These are phyloP conservation scores for Ceratocystis eucalypticola DNA, from an alignment of 2,329 filamentous ascomycete species.

Conservation along the genomic window DNA sequence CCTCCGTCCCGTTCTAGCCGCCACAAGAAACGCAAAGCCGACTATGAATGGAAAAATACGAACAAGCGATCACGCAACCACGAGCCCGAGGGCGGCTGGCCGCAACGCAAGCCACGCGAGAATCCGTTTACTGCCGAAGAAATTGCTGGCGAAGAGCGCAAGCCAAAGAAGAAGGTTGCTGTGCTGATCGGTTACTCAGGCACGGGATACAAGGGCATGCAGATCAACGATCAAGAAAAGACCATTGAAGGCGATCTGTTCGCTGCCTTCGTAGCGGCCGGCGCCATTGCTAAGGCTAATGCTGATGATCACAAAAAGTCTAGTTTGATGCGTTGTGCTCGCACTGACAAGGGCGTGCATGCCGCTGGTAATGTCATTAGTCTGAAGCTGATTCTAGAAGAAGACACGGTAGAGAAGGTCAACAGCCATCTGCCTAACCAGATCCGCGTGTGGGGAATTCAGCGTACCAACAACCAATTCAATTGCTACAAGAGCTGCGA, in stretches of 20 bases:
- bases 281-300: conserved; percentile 92
- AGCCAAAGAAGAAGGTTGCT: conserved; percentile 90
- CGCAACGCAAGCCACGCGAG: conserved; percentile 19
- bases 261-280: conserved; percentile 75
- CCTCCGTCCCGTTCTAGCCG: conserved; percentile 10
- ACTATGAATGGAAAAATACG: conserved; percentile 16
- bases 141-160: conserved; percentile 72
- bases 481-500: conserved; percentile 93
- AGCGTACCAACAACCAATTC: conserved; percentile 79
- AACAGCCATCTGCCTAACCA: conserved; percentile 73
- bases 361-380: conserved; percentile 92
- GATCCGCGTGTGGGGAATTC: conserved; percentile 89
- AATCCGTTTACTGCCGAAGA: conserved; percentile 58
- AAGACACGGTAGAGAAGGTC: conserved; percentile 77
- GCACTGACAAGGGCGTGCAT: conserved; percentile 95
- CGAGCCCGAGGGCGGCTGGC: conserved; percentile 17
- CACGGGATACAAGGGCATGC: conserved; percentile 94
- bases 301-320: conserved; percentile 95
- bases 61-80: conserved; percentile 19
- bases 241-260: conserved; percentile 96
- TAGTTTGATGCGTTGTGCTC: conserved; percentile 79
- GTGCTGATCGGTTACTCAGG: conserved; percentile 93
- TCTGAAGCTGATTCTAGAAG: conserved; percentile 89
- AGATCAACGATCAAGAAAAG: conserved; percentile 69
- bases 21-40: conserved; percentile 19